Evolutionary conservation across 2,329 filamentous ascomycete species (phyloP), one percentile per base, ranked within the genome.

Genomic region (Lachnellula suecica): DNA sequence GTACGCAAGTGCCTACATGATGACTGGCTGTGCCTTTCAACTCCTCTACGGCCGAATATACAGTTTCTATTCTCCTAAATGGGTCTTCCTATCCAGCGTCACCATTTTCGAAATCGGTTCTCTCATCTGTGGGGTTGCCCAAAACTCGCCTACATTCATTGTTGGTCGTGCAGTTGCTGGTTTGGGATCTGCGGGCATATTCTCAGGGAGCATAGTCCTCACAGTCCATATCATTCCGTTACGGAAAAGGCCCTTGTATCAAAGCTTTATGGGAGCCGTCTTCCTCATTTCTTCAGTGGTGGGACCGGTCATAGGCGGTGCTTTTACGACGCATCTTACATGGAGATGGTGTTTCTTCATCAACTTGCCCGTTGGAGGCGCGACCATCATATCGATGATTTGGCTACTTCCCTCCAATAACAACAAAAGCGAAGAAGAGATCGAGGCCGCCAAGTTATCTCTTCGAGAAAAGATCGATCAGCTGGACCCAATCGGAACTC

Each of bases 341-440:
- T 57, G 73, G 27, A 56, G 65, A 2, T 70, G 71, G 54, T 64
- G 62, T 41, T 60, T 62, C 50, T 62, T 63, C 59, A 71, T 72
- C 63, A 72, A 68, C 45, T 60, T 75, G 2, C 72, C 72, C 0
- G 64, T 73, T 41, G 71, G 71, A 2, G 68, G 63, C 17, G 49
- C 64, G 3, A 63, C 67, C 6, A 57, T 47, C 11, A 15, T 37
- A 4, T n/a, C 43, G 5, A 19, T 51, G 20, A 31, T 44, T 20
- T 34, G 45, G 15, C 79, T 83, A 55, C 59, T 52, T 13, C 44
- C 29, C 11, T 5, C 44, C 3, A 45, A 20, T n/a, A 22, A 44
- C 6, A 44, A 46, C 25, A 71, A 73, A 20, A 11, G 29, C 29
- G 25, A 46, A 5, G n/a, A 43, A 11, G 20, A 9, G n/a, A 22